These are phyloP conservation scores for Rhynchospora breviuscula DNA, from an alignment of 176 grass and related monocot species.

Conservation along the genomic window DNA sequence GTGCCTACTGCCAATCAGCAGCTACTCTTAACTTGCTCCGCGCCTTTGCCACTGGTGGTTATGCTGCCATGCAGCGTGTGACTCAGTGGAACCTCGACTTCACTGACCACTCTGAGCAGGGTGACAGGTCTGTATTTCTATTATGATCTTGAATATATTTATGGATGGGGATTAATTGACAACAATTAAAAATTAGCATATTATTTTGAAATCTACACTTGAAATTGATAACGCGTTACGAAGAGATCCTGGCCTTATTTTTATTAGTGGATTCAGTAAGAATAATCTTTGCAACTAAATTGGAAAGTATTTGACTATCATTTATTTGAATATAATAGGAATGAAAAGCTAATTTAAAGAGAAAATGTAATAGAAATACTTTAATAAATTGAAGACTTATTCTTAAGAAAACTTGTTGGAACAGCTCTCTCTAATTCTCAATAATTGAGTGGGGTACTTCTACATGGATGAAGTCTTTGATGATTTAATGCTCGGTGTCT, in stretches of 20 bases:
- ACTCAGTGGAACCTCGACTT: conserved; percentile 97
- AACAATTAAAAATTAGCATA: too few relatives aligned
- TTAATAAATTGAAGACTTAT: neutral
- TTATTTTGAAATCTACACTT: too few relatives aligned
- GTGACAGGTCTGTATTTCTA: conserved; percentile 46
- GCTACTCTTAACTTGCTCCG: conserved; percentile 87
- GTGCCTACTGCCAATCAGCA: conserved; percentile 73
- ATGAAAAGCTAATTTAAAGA: neutral
- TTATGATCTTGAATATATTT: neutral
- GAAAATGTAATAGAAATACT: neutral
- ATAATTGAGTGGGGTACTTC: neutral
- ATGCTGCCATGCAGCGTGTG: conserved; percentile 83
- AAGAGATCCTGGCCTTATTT: neutral
- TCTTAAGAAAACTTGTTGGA: neutral
- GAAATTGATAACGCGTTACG: too few relatives aligned
- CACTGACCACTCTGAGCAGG: conserved; percentile 89
- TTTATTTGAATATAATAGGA: neutral
- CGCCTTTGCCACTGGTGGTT: conserved; percentile 86
- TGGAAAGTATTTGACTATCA: neutral
- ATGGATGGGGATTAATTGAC: too few relatives aligned
- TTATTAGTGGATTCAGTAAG: neutral
- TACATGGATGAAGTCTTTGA: neutral
- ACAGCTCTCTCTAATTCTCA: neutral
- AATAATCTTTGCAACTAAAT: neutral
- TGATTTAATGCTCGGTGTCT: neutral